Conservation (phyloP, 177 flowering plant species). For the Tripterygium wilfordii region DNA sequence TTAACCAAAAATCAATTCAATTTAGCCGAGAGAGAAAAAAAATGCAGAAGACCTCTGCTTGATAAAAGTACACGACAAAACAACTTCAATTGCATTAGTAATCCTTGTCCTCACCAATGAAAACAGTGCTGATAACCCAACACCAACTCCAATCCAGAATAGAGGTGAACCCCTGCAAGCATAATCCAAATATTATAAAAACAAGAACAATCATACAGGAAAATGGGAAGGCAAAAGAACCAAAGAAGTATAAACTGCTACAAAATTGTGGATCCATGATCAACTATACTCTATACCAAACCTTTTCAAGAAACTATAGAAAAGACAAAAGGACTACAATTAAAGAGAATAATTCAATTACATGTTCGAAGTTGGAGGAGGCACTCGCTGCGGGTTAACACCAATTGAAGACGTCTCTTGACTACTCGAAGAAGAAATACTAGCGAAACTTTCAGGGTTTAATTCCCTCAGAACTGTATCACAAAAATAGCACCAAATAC, state of each 20-base stretch:
- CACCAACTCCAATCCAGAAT: constrained; percentile 96
- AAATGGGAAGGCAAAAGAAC: neutral
- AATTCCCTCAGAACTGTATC: constrained; percentile 17
- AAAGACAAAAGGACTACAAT: too few species aligned
- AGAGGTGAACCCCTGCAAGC: constrained; percentile 81
- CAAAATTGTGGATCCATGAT: neutral
- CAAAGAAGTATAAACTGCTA: neutral
- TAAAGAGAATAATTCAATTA: constrained; percentile 22
- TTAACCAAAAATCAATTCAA: constrained; percentile 20
- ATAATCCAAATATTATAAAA: constrained; percentile 3
- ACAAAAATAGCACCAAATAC: neutral
- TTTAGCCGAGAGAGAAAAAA: too few species aligned
- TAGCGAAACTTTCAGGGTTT: constrained; percentile 43
- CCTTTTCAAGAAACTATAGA: too few species aligned
- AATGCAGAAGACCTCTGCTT: too few species aligned
- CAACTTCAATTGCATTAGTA: neutral
- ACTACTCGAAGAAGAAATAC: constrained; percentile 47
- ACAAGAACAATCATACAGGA: neutral
- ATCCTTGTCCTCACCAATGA: constrained; percentile 52
- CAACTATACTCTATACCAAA: too few species aligned
- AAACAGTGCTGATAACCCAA: constrained; percentile 81
- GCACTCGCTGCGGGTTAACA: constrained; percentile 45
- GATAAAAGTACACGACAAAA: neutral
- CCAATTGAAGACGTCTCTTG: constrained; percentile 69
- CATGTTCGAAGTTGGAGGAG: constrained; percentile 61